Percentiles rank a stretch among this genome's conserved stretches.
Evolutionary conservation across 768 basidiomycete species (phyloP).

Genomic region (Mrakia blollopis): DNA sequence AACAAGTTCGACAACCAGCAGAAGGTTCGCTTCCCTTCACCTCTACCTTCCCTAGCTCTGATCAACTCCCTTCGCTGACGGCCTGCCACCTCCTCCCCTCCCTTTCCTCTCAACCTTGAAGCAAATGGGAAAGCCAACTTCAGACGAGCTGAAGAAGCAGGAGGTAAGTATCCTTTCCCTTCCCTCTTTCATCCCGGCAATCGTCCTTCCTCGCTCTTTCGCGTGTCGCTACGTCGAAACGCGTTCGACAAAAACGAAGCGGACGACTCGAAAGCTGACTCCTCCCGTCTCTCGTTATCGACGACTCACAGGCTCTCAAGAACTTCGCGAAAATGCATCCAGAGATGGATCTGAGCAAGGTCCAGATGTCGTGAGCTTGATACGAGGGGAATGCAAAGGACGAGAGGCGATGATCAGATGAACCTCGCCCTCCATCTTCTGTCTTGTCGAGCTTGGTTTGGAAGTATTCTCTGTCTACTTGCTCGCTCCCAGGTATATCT

Average conservation of each 20-base stretch:
- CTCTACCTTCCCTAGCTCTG: neutral
- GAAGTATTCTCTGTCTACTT: no score
- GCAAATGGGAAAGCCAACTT: constrained; percentile 95
- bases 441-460: no score
- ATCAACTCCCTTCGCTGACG: neutral
- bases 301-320: constrained; percentile 59
- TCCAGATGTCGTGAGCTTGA: constrained; percentile 54
- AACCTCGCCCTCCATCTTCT: no score
- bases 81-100: neutral
- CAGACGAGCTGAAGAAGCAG: constrained; percentile 86
- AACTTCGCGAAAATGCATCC: constrained; percentile 88
- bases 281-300: neutral
- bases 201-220: neutral
- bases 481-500: no score
- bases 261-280: constrained; percentile 1
- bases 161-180: constrained; percentile 54
- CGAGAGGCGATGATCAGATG: no score
- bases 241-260: neutral
- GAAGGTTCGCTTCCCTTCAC: constrained; percentile 39
- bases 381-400: no score
- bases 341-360: constrained; percentile 89
- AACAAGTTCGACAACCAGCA: constrained; percentile 48
- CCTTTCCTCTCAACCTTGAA: constrained; percentile 40
- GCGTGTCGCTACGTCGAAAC: no score
- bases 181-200: neutral